phyloP scores from a whole-genome alignment of 2,329 filamentous ascomycete species.

The Didymella glomerata region DNA sequence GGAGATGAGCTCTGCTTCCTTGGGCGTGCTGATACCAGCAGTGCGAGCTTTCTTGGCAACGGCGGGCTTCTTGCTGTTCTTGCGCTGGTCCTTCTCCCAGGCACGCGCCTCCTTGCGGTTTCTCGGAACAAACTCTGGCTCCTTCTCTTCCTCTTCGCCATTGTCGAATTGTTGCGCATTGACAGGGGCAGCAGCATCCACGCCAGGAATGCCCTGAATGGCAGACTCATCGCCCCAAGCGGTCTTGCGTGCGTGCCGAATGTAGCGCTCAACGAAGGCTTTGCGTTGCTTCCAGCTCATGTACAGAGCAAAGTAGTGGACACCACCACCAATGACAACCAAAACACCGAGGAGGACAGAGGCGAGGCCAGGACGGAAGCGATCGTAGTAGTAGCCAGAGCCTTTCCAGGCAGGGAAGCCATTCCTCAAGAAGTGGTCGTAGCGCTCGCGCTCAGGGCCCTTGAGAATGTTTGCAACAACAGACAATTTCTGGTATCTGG shows the following conservation, averaged over 20 bases:
- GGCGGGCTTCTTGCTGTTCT: conserved; percentile 61
- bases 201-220: conserved; percentile 71
- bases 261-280: conserved; percentile 91
- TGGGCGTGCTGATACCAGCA: conserved; percentile 63
- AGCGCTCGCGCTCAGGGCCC: conserved; percentile 81
- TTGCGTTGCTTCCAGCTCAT: conserved; percentile 89
- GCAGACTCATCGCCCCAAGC: conserved; percentile 87
- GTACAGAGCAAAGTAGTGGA: conserved; percentile 86
- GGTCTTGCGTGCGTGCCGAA: conserved; percentile 83
- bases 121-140: conserved; percentile 64
- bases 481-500: conserved; percentile 83
- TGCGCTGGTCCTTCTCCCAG: conserved; percentile 85
- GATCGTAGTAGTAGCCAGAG: conserved; percentile 96
- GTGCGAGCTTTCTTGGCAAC: conserved; percentile 65
- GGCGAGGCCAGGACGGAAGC: conserved; percentile 89
- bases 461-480: conserved; percentile 87
- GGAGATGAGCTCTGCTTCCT: conserved; percentile 59
- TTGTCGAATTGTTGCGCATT: conserved; percentile 42
- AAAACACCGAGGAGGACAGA: conserved; percentile 85
- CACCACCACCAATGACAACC: conserved; percentile 80
- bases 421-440: conserved; percentile 92
- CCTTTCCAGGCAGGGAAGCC: conserved; percentile 97
- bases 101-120: conserved; percentile 88
- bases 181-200: conserved; percentile 51
- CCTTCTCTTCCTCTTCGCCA: conserved; percentile 50